phyloP scores from a whole-genome alignment of 2,329 filamentous ascomycete species.

The Alternaria viburni region DNA sequence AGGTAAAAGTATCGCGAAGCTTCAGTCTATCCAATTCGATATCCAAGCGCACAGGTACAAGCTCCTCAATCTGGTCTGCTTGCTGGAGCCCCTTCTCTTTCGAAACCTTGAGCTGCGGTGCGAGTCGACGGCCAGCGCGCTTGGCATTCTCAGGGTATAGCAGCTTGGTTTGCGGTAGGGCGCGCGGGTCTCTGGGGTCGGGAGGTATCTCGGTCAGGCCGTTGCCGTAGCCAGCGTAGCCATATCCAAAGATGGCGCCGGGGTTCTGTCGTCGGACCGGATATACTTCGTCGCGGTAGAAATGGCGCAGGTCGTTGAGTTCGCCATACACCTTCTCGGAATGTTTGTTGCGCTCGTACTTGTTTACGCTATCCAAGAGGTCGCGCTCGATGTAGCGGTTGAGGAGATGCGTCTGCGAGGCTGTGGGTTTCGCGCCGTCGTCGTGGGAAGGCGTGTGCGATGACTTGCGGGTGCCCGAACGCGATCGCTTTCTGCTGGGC shows the following conservation, averaged over 20 bases:
- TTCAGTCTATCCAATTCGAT: constrained; percentile 96
- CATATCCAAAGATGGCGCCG: constrained; percentile 67
- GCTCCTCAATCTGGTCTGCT: constrained; percentile 87
- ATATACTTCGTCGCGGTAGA: constrained; percentile 57
- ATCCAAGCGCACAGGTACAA: constrained; percentile 89
- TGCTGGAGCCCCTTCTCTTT: constrained; percentile 84
- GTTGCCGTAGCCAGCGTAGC: constrained; percentile 90
- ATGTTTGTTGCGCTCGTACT: constrained; percentile 56
- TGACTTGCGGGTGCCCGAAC: constrained; percentile 62
- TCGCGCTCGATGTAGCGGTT: constrained; percentile 71
- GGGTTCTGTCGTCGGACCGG: constrained; percentile 64
- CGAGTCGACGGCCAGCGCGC: constrained; percentile 77
- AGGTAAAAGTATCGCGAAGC: constrained; percentile 95
- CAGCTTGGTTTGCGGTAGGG: constrained; percentile 59
- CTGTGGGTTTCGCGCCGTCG: constrained; percentile 46
- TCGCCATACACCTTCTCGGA: constrained; percentile 71
- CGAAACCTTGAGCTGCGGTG: constrained; percentile 74
- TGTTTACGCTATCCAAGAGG: constrained; percentile 62
- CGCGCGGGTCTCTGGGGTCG: constrained; percentile 56
- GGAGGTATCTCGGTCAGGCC: constrained; percentile 68
- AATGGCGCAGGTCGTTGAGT: constrained; percentile 34
- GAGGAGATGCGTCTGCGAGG: constrained; percentile 56
- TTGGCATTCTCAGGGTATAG: constrained; percentile 81
- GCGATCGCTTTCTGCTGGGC: constrained; percentile 64
- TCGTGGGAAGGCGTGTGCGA: constrained; percentile 47